Base-by-base conservation (phyloP, 257 asterid genomes). In the Plantago elongata region DNA sequence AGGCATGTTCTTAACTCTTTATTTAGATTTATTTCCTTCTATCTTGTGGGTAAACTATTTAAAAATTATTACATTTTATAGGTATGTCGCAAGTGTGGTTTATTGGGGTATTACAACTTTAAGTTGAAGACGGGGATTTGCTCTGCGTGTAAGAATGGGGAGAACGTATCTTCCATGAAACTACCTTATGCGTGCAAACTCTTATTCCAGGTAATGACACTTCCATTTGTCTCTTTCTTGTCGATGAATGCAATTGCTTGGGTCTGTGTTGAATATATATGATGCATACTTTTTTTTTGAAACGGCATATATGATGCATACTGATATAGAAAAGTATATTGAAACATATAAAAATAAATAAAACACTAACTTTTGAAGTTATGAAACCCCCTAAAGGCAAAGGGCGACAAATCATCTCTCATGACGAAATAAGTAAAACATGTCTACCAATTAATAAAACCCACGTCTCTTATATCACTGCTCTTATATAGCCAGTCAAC, bases 121-220 rank as follows among this genome's bases (percentile, higher is more conserved):
- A 89, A 86, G 83, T 78, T 87, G 56, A 87, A 86, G 73, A 51
- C 78, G 11, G 90, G 87, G 65, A 69, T 87, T 45, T 93, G 97
- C 67, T 83, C 99, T 0, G 80, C 84, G 43, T 93, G 99, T 64
- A 89, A 89, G 79, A 87, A 79, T 47, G 96, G 96, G 61, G 97
- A 89, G 34, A 87, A 87, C 68, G 79, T 92, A 55, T 85, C 96
- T 48, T 83, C 96, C 55, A 83, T 93, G 99, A 93, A 93, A 64
- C 70, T 93, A 69, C 99, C 99, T n/a, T 93, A 93, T 71, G 99
- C 99, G 7, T 93, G 99, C 97, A 93, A 93, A 79, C 95, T 93
- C 74, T 75, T 93, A 68, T 17, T 93, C 78, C 99, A 93, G 97
- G 97, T 90, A 80, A 69, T 51, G 11, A 45, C 10, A 49, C 30